A percentile compares a stretch with the other conserved stretches of the same genome.
phyloP scores from a whole-genome alignment of 2,329 filamentous ascomycete genomes.

The Alternaria incomplexa region DNA sequence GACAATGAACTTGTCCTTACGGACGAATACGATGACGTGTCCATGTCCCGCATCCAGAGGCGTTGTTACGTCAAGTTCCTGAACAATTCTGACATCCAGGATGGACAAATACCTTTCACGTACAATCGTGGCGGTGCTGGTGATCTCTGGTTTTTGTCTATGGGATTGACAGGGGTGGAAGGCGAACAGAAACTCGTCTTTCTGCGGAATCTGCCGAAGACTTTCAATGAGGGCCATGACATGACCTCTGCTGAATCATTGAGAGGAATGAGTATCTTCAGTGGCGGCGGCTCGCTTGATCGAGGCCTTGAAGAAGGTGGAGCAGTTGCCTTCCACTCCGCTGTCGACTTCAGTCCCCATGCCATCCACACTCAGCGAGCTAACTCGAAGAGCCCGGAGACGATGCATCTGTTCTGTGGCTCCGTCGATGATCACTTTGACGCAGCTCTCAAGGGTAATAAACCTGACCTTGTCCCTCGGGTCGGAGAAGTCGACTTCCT shows the following conservation, averaged over 20 bases:
- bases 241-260: constrained; percentile 48
- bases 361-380: constrained; percentile 78
- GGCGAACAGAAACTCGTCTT: constrained; percentile 1
- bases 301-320: constrained; percentile 76
- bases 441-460: constrained; percentile 59
- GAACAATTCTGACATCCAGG: constrained; percentile 37
- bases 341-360: constrained; percentile 68
- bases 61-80: constrained; percentile 68
- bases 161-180: constrained; percentile 21
- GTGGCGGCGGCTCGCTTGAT: constrained; percentile 78
- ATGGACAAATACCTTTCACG: constrained; percentile 59
- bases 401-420: constrained; percentile 66
- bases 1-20: constrained; percentile 68
- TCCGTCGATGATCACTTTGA: constrained; percentile 74
- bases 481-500: constrained; percentile 73
- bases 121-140: constrained; percentile 71
- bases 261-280: constrained; percentile 73
- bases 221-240: constrained; percentile 61
- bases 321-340: constrained; percentile 68
- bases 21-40: constrained; percentile 50
- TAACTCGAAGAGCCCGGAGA: constrained; percentile 58
- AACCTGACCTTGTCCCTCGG: constrained; percentile 55
- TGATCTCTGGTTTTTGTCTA: constrained; percentile 69
- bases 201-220: constrained; percentile 9
- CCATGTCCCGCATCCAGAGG: constrained; percentile 54